A percentile compares a stretch with the other conserved stretches of the same genome.
Evolutionary conservation across 495 filamentous ascomycete genomes (phyloP).

Genomic region (Hyphodiscus hymeniophilus): DNA sequence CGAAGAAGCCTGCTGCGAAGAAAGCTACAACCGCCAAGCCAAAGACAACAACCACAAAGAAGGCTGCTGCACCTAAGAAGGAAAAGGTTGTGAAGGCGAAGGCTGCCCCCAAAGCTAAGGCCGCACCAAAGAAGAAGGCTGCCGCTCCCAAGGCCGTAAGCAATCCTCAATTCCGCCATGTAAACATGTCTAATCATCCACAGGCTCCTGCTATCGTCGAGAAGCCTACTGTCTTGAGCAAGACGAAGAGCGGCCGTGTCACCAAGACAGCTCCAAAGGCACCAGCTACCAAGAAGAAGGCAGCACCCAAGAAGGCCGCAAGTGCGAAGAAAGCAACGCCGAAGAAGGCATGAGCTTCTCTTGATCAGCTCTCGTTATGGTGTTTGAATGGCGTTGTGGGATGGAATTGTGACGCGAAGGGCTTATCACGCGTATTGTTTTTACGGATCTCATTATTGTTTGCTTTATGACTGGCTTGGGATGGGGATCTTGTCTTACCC

Average conservation of each 20-base stretch:
- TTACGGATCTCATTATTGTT: constrained; percentile 2
- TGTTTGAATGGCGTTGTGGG: constrained; percentile 10
- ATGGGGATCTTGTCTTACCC: not conserved
- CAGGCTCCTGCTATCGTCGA: constrained; percentile 50
- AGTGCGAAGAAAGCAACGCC: constrained; percentile 35
- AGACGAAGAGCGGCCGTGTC: constrained; percentile 77
- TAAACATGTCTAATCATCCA: constrained; percentile 27
- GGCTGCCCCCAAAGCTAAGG: constrained; percentile 54
- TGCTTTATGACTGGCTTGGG: constrained; percentile 6
- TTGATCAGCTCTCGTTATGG: constrained; percentile 1
- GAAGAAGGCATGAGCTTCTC: constrained; percentile 35
- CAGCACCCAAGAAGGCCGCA: constrained; percentile 42
- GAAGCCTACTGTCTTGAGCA: constrained; percentile 55
- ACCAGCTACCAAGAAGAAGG: constrained; percentile 46
- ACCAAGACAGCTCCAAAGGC: constrained; percentile 59
- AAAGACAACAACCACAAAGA: constrained; percentile 25
- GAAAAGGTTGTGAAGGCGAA: constrained; percentile 46
- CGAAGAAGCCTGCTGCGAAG: constrained; percentile 46
- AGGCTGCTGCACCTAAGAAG: constrained; percentile 51
- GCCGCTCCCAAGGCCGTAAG: constrained; percentile 17
- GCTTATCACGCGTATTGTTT: constrained; percentile 1
- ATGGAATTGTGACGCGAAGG: constrained; percentile 1
- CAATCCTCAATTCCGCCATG: not conserved
- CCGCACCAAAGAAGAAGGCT: constrained; percentile 27
- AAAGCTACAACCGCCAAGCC: constrained; percentile 9